These are phyloP conservation scores for Pyronema omphalodes DNA, from an alignment of 495 filamentous ascomycete species.

Conservation along the genomic window DNA sequence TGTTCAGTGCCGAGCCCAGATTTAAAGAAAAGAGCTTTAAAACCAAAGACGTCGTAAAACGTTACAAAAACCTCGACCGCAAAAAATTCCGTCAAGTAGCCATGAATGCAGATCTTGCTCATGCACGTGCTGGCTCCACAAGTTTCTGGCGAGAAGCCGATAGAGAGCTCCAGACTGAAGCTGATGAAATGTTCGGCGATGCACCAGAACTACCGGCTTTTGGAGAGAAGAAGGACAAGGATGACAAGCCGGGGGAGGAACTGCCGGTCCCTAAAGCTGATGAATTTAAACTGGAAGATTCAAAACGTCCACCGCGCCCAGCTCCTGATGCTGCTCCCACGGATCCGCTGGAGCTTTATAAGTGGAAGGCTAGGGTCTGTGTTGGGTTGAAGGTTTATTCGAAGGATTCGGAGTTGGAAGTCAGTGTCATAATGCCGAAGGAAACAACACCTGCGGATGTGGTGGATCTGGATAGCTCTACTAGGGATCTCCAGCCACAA, in stretches of 20 bases:
- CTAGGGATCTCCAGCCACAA: not conserved
- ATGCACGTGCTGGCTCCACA: conserved; percentile 30
- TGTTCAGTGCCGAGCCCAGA: conserved; percentile 61
- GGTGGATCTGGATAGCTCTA: conserved; percentile 14
- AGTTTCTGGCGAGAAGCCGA: conserved; percentile 28
- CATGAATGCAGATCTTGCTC: conserved; percentile 65
- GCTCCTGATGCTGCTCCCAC: not conserved
- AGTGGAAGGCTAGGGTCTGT: conserved; percentile 17
- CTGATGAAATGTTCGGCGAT: not conserved
- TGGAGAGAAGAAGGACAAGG: conserved; percentile 37
- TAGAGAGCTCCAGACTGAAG: conserved; percentile 34
- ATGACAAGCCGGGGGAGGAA: conserved; percentile 16
- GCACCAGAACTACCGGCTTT: not conserved
- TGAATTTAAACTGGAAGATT: not conserved
- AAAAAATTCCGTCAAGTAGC: conserved; percentile 74
- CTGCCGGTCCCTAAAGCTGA: not conserved
- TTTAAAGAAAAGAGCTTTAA: conserved; percentile 32
- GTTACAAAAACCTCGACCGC: conserved; percentile 40
- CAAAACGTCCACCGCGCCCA: not conserved
- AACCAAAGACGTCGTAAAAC: conserved; percentile 50
- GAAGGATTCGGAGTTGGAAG: conserved; percentile 9
- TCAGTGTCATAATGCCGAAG: conserved; percentile 7
- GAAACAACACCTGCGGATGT: conserved; percentile 3
- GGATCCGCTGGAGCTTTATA: conserved; percentile 1
- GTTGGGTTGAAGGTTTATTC: conserved; percentile 19